phyloP scores from a whole-genome alignment of 305 asterid species.

The Stenogyne calaminthoides region DNA sequence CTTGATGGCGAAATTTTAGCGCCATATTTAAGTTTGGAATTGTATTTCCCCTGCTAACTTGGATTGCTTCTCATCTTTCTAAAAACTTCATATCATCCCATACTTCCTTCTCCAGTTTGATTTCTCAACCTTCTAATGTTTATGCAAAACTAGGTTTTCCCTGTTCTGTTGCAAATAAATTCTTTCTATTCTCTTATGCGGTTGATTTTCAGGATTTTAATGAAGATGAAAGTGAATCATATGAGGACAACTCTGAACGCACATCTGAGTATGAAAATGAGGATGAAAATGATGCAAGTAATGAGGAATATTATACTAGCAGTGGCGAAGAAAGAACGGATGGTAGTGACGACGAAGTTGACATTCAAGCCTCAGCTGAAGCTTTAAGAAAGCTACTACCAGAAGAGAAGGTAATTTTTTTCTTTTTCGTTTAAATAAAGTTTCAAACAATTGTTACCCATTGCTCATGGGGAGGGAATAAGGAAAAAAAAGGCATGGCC shows the following conservation, averaged over 20 bases:
- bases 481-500: background rate
- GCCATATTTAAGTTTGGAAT: constrained; percentile 69
- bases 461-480: constrained; percentile 21
- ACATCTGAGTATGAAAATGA: constrained; percentile 81
- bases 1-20: constrained; percentile 90
- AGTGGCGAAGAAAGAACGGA: constrained; percentile 68
- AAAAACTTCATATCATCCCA: constrained; percentile 8
- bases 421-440: too few relatives aligned
- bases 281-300: constrained; percentile 69
- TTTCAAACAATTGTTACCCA: constrained; percentile 7
- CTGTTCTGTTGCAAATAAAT: background rate
- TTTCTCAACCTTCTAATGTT: constrained; percentile 18
- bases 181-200: too few relatives aligned
- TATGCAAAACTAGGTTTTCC: background rate
- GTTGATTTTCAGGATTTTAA: too few relatives aligned
- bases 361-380: constrained; percentile 68
- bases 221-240: too few relatives aligned
- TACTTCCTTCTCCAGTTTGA: constrained; percentile 4
- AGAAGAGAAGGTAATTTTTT: constrained; percentile 69
- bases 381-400: constrained; percentile 77
- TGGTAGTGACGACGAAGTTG: constrained; percentile 78
- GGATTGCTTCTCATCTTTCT: background rate
- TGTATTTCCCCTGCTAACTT: constrained; percentile 13
- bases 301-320: constrained; percentile 86
- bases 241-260: constrained; percentile 63